Percentiles rank a stretch among this genome's conserved stretches.
These are phyloP conservation scores for Schizochytrium sp. DNA, from an alignment of 108 stramenopile genomes.

Conservation along the genomic window DNA sequence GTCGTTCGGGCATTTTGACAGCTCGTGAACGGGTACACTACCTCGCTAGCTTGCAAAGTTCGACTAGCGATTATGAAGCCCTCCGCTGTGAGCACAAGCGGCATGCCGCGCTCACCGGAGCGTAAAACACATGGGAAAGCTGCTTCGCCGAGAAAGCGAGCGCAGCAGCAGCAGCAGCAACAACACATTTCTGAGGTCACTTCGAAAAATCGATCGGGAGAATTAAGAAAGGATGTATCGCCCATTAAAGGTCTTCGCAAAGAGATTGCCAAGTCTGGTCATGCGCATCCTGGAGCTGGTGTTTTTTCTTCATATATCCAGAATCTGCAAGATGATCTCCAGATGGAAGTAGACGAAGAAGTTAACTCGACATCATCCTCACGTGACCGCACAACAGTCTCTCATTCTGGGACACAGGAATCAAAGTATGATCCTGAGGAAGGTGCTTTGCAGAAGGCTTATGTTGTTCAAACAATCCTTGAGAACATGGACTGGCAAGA, in stretches of 20 bases:
- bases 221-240: neutral
- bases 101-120: conserved; percentile 6
- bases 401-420: neutral
- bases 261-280: neutral
- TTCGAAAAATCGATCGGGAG: too few relatives aligned
- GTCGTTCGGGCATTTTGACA: neutral
- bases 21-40: neutral
- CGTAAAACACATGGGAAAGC: neutral
- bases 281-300: neutral
- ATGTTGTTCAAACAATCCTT: neutral
- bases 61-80: neutral
- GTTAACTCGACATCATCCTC: too few relatives aligned
- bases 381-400: too few relatives aligned
- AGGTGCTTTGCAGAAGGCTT: neutral
- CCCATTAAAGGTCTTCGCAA: conserved; percentile 32
- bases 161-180: neutral
- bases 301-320: conserved; percentile 38
- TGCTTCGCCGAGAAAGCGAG: neutral
- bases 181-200: neutral
- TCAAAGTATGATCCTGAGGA: neutral
- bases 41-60: too few relatives aligned
- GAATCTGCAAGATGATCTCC: conserved; percentile 47
- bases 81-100: neutral
- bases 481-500: neutral
- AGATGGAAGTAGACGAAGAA: neutral